Evolutionary conservation across 1,284 basidiomycete genomes (phyloP), one percentile per base, ranked within the genome.

Genomic region (Schizophyllum amplum): DNA sequence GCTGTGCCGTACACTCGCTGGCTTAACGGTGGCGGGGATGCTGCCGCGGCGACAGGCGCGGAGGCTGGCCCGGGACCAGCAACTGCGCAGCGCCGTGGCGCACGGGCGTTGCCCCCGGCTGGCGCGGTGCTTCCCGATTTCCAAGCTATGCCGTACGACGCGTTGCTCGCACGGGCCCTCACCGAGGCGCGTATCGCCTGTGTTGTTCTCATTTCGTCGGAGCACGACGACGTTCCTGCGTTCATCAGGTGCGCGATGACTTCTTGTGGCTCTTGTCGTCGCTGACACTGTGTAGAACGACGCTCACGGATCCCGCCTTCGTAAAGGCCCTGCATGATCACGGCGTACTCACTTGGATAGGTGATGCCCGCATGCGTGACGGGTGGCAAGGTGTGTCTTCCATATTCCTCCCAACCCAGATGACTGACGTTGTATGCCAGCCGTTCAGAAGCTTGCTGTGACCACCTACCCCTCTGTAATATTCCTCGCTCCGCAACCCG

Each of bases 381-480:
- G 33, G 33, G 13, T 42, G 33, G 33, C 33, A 42, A 42, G 33
- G 33, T 42, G 33, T 17, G 33, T 42, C 13, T 42, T 87, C 91
- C 92, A 60, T 61, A n/a, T 80, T 68, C 21, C 9, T 15, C 48
- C 20, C 23, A 5, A 27, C 50, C 46, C n/a, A 51, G 22, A 47
- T 55, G 53, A 17, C 59, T 20, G 49, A 51, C 22, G n/a, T 47
- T 49, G 7, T 25, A 4, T 22, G 11, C 24, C 66, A 92, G 94
- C 92, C 5, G 76, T 91, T 1, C 85, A 91, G 65, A 94, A 94
- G 62, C 75, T 97, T 0, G 86, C 92, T 64, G 86, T 87, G 1
- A 96, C 93, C 2, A 94, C 93, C 0, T 97, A 90, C 65, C 95
- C 95, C 0, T 95, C 94, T 60, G 78, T 98, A 52, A 90, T 92